Conservation (phyloP, 2,329 filamentous ascomycete species). For the Neoscytalidium dimidiatum region DNA sequence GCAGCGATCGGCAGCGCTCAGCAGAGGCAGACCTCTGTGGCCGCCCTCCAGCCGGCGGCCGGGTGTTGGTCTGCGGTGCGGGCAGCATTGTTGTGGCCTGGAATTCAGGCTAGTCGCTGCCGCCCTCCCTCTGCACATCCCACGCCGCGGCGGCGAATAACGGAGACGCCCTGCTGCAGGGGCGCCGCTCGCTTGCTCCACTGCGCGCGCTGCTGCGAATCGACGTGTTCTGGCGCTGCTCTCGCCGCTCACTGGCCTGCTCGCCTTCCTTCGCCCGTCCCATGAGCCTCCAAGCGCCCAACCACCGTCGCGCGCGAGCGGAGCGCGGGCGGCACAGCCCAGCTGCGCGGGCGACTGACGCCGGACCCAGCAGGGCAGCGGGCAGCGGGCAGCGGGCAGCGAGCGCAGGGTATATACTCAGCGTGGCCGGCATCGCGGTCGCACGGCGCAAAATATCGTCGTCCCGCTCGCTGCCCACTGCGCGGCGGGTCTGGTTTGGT, state of each 20-base stretch:
- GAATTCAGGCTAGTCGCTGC: constrained; percentile 13
- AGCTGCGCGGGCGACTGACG: background rate
- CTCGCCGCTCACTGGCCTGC: constrained; percentile 12
- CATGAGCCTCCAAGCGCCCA: constrained; percentile 15
- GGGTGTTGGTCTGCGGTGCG: constrained; percentile 3
- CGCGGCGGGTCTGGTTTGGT: background rate
- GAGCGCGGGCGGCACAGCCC: constrained; percentile 13
- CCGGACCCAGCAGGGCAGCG: background rate
- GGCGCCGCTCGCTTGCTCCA: constrained; percentile 16
- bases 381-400: background rate
- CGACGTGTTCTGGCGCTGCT: background rate
- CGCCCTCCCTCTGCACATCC: background rate
- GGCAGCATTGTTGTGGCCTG: constrained; percentile 11
- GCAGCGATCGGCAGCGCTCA: constrained; percentile 8
- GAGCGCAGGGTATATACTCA: constrained; percentile 4
- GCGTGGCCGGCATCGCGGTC: background rate
- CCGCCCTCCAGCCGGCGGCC: too few relatives aligned
- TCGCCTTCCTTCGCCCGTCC: constrained; percentile 11
- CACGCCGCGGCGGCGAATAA: constrained; percentile 6
- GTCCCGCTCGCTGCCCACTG: background rate
- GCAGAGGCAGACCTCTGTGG: too few relatives aligned
- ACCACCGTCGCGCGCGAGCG: background rate
- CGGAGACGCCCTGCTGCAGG: constrained; percentile 6
- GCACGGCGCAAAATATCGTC: constrained; percentile 6
- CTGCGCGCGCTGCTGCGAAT: constrained; percentile 1